Evolutionary conservation across 202 grass and related monocot genomes (phyloP), one percentile per base, ranked within the genome.

Genomic region (Setaria italica): DNA sequence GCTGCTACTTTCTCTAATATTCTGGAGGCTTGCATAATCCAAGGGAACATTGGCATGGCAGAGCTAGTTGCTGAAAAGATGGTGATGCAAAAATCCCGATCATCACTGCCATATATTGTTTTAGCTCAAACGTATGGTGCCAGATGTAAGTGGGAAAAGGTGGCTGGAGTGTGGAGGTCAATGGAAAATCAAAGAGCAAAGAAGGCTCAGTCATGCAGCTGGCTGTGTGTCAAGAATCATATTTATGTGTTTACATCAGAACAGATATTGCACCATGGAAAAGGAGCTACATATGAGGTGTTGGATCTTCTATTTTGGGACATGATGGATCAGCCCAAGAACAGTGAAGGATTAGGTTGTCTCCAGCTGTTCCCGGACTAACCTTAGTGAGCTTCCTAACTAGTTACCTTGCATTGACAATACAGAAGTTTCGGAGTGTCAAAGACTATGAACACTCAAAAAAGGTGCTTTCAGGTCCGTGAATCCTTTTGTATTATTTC

Each of bases 121-220:
- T 80, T 98, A 67, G 91, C 88, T 42, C 88, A 62, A 73, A 86
- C 74, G 46, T 93, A 94, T 78, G 91, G 91, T 15, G 41, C 80
- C 12, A 98, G 84, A 85, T 87, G 91, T 70, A 95, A 88, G 79
- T 98, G 95, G 95, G 95, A 95, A 66, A 91, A 88, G 76, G 85
- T 98, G 77, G 95, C 93, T 29, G 79, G 93, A 55, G 85, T 98
- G 53, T 92, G 88, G 91, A 95, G 87, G 85, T 63, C 32, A 78
- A 87, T 92, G 93, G 78, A 91, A 86, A 80, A 92, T 78, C 88
- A 82, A 82, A 87, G 91, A 70, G 79, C 77, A 79, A 87, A 89
- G 74, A 88, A 87, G 77, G 86, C 64, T 76, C 70, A 62, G 77
- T 92, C 84, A 69, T 93, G 87, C 70, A 98, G 95, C 47, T 92